Percentiles rank a stretch among this genome's conserved stretches.
Evolutionary conservation across 768 basidiomycete species (phyloP).

Genomic region (Trametes gibbosa): DNA sequence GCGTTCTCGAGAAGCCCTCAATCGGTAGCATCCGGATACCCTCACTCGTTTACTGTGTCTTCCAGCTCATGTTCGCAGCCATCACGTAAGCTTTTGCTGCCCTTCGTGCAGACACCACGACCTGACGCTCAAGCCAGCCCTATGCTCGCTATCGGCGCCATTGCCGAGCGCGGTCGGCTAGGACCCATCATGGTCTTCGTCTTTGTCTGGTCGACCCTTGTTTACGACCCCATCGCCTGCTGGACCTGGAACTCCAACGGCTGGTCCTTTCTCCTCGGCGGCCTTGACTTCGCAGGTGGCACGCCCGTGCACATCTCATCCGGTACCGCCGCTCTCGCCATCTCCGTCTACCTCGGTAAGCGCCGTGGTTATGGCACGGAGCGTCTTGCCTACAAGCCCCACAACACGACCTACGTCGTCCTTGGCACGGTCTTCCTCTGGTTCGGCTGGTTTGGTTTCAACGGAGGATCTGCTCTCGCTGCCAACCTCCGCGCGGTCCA

Average conservation of each 20-base stretch:
- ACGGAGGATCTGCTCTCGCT: constrained; percentile 86
- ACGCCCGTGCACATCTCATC: constrained; percentile 97
- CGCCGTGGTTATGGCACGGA: constrained; percentile 91
- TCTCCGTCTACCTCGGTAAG: constrained; percentile 88
- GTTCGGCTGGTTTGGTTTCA: constrained; percentile 97
- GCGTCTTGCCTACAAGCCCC: constrained; percentile 88
- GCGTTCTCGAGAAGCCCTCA: constrained; percentile 73
- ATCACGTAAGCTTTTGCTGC: constrained; percentile 58
- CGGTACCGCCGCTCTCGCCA: constrained; percentile 87
- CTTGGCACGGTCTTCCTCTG: constrained; percentile 93
- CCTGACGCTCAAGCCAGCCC: constrained; percentile 46
- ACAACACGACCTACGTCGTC: constrained; percentile 90
- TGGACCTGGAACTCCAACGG: constrained; percentile 92
- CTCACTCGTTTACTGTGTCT: constrained; percentile 73
- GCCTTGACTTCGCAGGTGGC: constrained; percentile 92
- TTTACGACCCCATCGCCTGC: constrained; percentile 93
- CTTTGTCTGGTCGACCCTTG: constrained; percentile 81
- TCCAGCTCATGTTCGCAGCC: constrained; percentile 88
- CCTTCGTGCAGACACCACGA: neutral
- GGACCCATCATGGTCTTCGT: constrained; percentile 88
- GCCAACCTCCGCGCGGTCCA: constrained; percentile 86
- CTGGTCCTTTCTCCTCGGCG: constrained; percentile 76
- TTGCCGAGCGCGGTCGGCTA: constrained; percentile 84
- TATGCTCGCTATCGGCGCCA: constrained; percentile 87
- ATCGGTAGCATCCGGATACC: constrained; percentile 72